A percentile compares a stretch with the other conserved stretches of the same genome.
Conservation (phyloP, 1,284 basidiomycete species). For the Mycosarcoma mackinlayi region DNA sequence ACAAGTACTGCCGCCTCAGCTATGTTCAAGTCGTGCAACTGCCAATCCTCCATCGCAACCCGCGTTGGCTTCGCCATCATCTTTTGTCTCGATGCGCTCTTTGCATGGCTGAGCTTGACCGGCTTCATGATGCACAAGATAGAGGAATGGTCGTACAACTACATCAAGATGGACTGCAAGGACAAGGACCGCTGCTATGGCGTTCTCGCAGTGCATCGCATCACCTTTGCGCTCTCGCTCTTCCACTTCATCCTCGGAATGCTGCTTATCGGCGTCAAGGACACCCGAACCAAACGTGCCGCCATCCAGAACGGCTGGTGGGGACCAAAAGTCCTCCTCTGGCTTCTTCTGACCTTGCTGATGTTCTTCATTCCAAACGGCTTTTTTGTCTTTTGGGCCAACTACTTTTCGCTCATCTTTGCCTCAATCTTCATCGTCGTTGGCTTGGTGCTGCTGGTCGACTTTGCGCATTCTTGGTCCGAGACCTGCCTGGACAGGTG, state of each 20-base stretch:
- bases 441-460: constrained; percentile 94
- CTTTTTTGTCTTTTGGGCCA: constrained; percentile 96
- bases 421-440: constrained; percentile 92
- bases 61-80: constrained; percentile 96
- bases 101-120: constrained; percentile 96
- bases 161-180: constrained; percentile 96
- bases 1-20: constrained; percentile 91
- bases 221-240: constrained; percentile 92
- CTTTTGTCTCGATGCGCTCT: constrained; percentile 92
- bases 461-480: constrained; percentile 98
- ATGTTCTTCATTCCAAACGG: constrained; percentile 93
- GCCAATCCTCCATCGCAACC: constrained; percentile 97
- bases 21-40: constrained; percentile 98
- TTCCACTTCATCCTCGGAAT: constrained; percentile 86
- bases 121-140: constrained; percentile 86
- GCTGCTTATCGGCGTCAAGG: constrained; percentile 84
- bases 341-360: constrained; percentile 80
- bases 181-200: constrained; percentile 90
- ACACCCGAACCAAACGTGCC: constrained; percentile 89
- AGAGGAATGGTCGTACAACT: constrained; percentile 92
- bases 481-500: constrained; percentile 96
- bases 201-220: constrained; percentile 95
- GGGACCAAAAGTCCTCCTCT: constrained; percentile 93
- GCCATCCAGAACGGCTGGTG: constrained; percentile 99
- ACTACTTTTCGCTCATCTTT: constrained; percentile 88